phyloP scores from a whole-genome alignment of 495 filamentous ascomycete genomes.

The Daldinia vernicosa region DNA sequence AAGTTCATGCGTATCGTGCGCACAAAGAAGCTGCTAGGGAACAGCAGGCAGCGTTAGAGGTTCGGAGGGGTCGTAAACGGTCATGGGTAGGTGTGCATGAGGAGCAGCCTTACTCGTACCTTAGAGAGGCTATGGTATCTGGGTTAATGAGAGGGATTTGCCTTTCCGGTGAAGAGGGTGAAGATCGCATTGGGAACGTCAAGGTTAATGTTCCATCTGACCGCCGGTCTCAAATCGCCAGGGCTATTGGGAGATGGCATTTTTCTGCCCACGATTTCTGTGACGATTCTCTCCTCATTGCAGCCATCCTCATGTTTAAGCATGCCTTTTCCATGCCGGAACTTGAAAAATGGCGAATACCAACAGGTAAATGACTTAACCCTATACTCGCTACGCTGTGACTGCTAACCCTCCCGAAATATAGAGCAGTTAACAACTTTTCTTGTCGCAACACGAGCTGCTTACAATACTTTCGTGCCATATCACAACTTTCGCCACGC shows the following conservation, averaged over 20 bases:
- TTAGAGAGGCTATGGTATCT: conserved; percentile 87
- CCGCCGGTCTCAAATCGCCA: conserved; percentile 68
- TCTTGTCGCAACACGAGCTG: conserved; percentile 80
- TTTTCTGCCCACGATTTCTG: conserved; percentile 90
- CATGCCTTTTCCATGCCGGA: conserved; percentile 87
- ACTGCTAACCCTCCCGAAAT: conserved; percentile 42
- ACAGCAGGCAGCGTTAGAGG: conserved; percentile 70
- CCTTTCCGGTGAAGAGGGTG: conserved; percentile 64
- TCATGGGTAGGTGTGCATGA: conserved; percentile 94
- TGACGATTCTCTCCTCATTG: conserved; percentile 87
- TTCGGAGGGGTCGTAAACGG: conserved; percentile 76
- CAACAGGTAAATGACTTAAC: conserved; percentile 65
- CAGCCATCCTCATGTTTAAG: conserved; percentile 82
- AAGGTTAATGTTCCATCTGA: conserved; percentile 62
- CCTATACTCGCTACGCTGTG: conserved; percentile 19
- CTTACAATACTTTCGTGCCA: conserved; percentile 95
- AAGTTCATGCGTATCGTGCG: conserved; percentile 82
- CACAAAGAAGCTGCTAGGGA: conserved; percentile 75
- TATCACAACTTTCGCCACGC: conserved; percentile 99
- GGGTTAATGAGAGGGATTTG: conserved; percentile 92
- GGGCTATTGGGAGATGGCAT: conserved; percentile 80
- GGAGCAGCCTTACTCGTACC: conserved; percentile 86
- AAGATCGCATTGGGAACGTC: conserved; percentile 52
- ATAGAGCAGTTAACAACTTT: conserved; percentile 77
- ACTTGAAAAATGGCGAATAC: conserved; percentile 78